Percentiles rank a stretch among this genome's conserved stretches.
These are phyloP conservation scores for Aethionema arabicum DNA, from an alignment of 345 rosid genomes.

Conservation along the genomic window DNA sequence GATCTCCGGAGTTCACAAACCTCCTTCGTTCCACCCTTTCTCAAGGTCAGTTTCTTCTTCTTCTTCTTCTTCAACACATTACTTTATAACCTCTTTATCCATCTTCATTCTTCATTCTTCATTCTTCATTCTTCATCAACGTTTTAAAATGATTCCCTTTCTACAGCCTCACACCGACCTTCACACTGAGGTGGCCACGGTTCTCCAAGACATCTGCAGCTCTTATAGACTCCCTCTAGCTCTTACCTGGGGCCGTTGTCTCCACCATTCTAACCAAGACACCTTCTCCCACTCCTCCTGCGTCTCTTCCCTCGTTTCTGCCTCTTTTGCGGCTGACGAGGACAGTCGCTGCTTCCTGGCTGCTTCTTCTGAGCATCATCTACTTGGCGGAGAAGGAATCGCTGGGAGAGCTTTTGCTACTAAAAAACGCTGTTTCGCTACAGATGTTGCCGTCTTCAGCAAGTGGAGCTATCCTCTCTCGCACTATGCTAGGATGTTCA, in stretches of 20 bases:
- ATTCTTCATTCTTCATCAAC: constrained; percentile 24
- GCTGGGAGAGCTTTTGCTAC: constrained; percentile 66
- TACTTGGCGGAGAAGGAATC: constrained; percentile 63
- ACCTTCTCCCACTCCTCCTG: constrained; percentile 45
- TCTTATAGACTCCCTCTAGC: constrained; percentile 64
- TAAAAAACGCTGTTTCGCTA: constrained; percentile 57
- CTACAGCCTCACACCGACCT: constrained; percentile 51
- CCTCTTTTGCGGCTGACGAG: constrained; percentile 57
- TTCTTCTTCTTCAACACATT: constrained; percentile 16
- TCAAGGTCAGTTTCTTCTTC: constrained; percentile 25
- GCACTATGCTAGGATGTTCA: constrained; percentile 79
- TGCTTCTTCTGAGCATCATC: constrained; percentile 81
- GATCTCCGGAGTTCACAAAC: constrained; percentile 63
- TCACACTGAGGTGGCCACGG: constrained; percentile 48
- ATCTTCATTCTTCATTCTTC: constrained; percentile 31
- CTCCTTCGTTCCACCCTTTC: constrained; percentile 43
- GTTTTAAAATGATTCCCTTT: constrained; percentile 23
- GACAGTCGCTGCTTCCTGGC: constrained; percentile 47
- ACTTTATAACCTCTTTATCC: constrained; percentile 16
- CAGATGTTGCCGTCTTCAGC: constrained; percentile 62
- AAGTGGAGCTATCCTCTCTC: constrained; percentile 73
- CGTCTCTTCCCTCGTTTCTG: constrained; percentile 57
- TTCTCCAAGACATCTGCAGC: constrained; percentile 58
- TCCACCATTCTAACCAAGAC: constrained; percentile 53
- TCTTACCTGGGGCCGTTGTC: constrained; percentile 70